phyloP scores from a whole-genome alignment of 2,329 filamentous ascomycete species.

The Trichoderma semiorbis region DNA sequence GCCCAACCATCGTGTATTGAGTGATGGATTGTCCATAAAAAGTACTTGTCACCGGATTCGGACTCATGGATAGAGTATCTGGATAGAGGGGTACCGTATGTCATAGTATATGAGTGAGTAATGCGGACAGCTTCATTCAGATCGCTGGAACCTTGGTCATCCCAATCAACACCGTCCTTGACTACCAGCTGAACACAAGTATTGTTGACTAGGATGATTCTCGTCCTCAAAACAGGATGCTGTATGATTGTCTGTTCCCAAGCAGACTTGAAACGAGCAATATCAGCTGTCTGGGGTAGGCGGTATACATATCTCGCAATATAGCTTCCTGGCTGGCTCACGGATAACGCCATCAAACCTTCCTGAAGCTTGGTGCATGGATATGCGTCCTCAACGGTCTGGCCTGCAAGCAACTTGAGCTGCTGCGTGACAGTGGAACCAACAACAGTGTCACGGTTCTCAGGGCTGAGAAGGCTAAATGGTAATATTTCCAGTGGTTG shows the following conservation, averaged over 20 bases:
- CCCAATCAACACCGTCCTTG: neutral
- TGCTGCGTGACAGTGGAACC: neutral
- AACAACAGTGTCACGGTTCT: neutral
- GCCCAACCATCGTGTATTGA: slow-evolving; percentile 26
- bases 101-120: neutral
- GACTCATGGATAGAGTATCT: slow-evolving; percentile 8
- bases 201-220: slow-evolving; percentile 14
- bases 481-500: neutral
- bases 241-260: slow-evolving; percentile 23
- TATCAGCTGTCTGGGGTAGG: slow-evolving; percentile 22
- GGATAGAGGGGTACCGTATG: slow-evolving; percentile 6
- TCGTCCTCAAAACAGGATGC: slow-evolving; percentile 17
- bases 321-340: slow-evolving; percentile 33
- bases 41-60: neutral
- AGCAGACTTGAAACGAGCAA: slow-evolving; percentile 28
- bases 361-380: slow-evolving; percentile 40
- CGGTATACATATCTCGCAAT: slow-evolving; percentile 29
- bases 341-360: slow-evolving; percentile 36
- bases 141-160: neutral
- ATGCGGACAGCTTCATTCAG: neutral
- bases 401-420: neutral
- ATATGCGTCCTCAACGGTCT: slow-evolving; percentile 32
- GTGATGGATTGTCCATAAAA: slow-evolving; percentile 26
- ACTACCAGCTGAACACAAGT: slow-evolving; percentile 18
- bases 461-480: neutral